Evolutionary conservation across 257 asterid genomes (phyloP), one percentile per base, ranked within the genome.

Genomic region (Leptodermis oblonga): DNA sequence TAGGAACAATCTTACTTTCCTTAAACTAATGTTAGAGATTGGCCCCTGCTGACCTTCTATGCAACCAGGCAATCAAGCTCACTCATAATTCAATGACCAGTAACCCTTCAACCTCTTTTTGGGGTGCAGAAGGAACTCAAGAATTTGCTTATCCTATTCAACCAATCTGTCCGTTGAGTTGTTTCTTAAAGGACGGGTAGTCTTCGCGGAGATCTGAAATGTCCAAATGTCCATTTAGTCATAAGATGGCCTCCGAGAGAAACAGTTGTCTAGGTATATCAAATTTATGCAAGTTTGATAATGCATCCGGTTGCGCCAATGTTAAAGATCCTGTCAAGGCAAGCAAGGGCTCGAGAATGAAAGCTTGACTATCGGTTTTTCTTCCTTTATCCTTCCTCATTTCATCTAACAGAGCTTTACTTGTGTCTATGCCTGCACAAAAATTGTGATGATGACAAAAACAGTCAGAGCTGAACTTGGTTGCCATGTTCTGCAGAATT

Each of bases 391-490:
- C 89, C 37, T 39, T 73, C 68, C 84, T 81, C 81, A 92, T 86
- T 78, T 83, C 93, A 60, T 82, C 90, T 11, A 89, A 77, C 54
- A 92, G 77, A 49, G 92, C 87, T 54, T 79, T 85, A 52, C 84
- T 78, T 0, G 92, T 89, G 60, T 89, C 96, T 43, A 91, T 89
- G 46, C 97, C 97, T 91, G 90, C 45, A 22, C 72, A 76, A 36
- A 36, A 59, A 22, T 67, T n/a, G 12, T n/a, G 12, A 15, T 31
- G 14, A 67, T 30, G 26, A 67, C 33, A 42, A 22, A 28, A 0
- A 37, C 34, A 2, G 13, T 42, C 36, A 53, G 43, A 66, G 52
- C 48, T 42, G n/a, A 23, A 17, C n/a, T 68, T 31, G 42, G 7
- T 31, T 56, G 17, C 18, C 49, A 18, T 25, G 49, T 22, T 31